A percentile compares a stretch with the other conserved stretches of the same genome.
Conservation (phyloP, 345 rosid genomes). For the Gossypium raimondii region DNA sequence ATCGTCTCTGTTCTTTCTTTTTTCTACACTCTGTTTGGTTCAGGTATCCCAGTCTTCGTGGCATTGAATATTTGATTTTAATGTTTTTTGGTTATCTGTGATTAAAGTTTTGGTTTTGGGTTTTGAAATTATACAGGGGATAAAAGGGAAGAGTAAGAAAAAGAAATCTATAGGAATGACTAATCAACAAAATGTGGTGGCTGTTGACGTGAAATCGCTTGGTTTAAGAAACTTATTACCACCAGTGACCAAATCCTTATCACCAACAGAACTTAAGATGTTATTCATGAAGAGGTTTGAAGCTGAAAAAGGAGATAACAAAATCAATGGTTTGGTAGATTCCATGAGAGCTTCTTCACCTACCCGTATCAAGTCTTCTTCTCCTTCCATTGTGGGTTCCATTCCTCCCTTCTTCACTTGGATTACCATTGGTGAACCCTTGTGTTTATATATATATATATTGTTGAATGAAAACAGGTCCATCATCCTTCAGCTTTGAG, state of each 20-base stretch:
- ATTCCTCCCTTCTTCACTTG: not conserved
- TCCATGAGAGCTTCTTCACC: slow-evolving; percentile 95
- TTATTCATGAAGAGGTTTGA: slow-evolving; percentile 41
- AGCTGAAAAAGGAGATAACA: slow-evolving; percentile 32
- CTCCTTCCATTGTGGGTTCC: slow-evolving; percentile 66
- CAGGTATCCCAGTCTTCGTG: not conserved
- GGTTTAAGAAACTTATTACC: slow-evolving; percentile 37
- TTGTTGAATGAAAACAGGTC: slow-evolving; percentile 30
- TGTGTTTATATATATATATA: not conserved
- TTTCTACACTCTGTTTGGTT: not conserved
- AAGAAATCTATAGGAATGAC: slow-evolving; percentile 36
- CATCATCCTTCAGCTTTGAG: slow-evolving; percentile 81
- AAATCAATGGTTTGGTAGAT: slow-evolving; percentile 61
- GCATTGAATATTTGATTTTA: not conserved
- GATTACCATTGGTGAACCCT: slow-evolving; percentile 5
- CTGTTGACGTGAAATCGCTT: slow-evolving; percentile 43
- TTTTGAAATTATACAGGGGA: slow-evolving; percentile 6
- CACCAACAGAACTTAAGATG: slow-evolving; percentile 32
- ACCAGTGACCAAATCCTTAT: slow-evolving; percentile 27
- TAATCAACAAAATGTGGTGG: slow-evolving; percentile 64
- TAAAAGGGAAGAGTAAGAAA: not conserved
- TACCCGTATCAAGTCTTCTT: slow-evolving; percentile 47
- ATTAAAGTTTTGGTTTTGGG: slow-evolving; percentile 8
- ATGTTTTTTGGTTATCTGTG: not conserved
- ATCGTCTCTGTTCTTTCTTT: slow-evolving; percentile 27